A percentile compares a stretch with the other conserved stretches of the same genome.
Conservation (phyloP, 495 filamentous ascomycete genomes). For the Cetradonia linearis region DNA sequence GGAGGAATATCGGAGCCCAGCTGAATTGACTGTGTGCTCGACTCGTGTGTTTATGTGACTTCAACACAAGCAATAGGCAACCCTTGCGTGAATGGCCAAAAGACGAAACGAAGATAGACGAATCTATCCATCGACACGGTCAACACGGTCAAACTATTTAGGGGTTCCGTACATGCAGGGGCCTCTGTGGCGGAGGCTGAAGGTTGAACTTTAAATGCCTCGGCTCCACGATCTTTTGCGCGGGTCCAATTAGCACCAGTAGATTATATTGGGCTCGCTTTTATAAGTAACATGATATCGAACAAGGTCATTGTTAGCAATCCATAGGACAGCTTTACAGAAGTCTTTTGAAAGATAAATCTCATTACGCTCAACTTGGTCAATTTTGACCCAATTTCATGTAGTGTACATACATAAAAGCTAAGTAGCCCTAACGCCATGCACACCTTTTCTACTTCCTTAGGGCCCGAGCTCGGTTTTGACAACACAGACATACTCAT, state of each 20-base stretch:
- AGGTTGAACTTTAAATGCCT: neutral
- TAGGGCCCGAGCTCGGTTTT: constrained; percentile 17
- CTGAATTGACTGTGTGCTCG: neutral
- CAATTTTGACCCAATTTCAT: neutral
- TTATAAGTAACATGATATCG: neutral
- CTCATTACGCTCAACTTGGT: too few relatives aligned
- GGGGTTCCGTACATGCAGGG: constrained; percentile 1
- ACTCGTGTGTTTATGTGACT: neutral
- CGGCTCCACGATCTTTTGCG: neutral
- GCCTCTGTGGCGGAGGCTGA: constrained; percentile 1
- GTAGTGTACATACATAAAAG: neutral
- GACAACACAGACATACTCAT: constrained; percentile 18
- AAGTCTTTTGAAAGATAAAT: neutral
- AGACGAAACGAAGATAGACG: neutral
- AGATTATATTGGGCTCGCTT: too few relatives aligned
- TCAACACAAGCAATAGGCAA: neutral
- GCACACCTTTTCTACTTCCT: neutral
- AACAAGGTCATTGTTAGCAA: neutral
- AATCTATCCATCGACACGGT: neutral
- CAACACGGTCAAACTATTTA: neutral
- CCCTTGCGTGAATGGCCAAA: neutral
- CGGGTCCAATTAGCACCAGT: too few relatives aligned
- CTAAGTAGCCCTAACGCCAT: neutral
- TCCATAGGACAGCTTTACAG: neutral
- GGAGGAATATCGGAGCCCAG: neutral